Evolutionary conservation across 495 filamentous ascomycete species (phyloP).

Genomic region (Amphirosellinia nigrospora): DNA sequence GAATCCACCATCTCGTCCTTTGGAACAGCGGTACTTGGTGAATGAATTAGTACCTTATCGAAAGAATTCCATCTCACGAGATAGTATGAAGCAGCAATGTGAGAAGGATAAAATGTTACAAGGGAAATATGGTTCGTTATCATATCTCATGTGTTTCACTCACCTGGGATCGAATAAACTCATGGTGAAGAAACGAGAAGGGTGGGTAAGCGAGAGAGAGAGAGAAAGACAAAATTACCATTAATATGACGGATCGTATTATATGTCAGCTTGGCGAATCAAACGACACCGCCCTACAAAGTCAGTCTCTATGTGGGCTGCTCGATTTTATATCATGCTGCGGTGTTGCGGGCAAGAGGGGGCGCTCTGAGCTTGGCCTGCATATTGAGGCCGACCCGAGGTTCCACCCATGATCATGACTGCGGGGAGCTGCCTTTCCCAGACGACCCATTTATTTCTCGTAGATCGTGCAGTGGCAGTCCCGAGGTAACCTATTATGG

Average conservation of each 20-base stretch:
- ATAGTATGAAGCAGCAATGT: neutral
- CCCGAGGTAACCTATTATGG: neutral
- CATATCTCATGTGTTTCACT: neutral
- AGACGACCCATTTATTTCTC: slow-evolving; percentile 18
- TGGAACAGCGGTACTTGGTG: slow-evolving; percentile 13
- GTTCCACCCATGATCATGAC: slow-evolving; percentile 7
- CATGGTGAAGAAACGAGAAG: neutral
- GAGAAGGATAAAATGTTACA: neutral
- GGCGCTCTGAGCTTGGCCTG: slow-evolving; percentile 13
- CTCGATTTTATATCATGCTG: neutral
- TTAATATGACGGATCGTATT: slow-evolving; percentile 2
- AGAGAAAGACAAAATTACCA: neutral
- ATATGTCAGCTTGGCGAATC: slow-evolving; percentile 9
- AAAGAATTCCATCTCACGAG: neutral
- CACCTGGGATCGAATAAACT: neutral
- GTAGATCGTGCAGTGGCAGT: neutral
- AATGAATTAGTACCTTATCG: slow-evolving; percentile 8
- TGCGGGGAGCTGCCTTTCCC: slow-evolving; percentile 22
- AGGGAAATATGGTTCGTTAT: neutral
- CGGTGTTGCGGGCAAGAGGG: slow-evolving; percentile 6
- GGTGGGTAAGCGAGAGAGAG: neutral
- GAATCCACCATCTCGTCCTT: slow-evolving; percentile 59
- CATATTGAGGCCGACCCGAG: slow-evolving; percentile 19
- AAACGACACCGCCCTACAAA: neutral
- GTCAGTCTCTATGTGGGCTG: slow-evolving; percentile 3